Evolutionary conservation across 164 flowering plant species (phyloP).

Genomic region (Aristolochia contorta): DNA sequence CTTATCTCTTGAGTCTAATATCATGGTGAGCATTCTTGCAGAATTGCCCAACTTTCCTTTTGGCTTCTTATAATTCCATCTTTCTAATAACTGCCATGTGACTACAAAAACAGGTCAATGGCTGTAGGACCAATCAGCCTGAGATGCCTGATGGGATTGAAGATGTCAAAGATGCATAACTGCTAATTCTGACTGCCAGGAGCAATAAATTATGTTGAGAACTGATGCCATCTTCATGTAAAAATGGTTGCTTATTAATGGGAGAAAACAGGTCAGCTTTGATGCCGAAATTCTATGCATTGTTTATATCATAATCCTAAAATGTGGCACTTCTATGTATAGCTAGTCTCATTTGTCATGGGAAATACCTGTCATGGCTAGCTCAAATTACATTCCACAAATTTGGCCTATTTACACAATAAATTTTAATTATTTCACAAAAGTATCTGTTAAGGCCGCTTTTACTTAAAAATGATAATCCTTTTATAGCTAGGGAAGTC

Average conservation of each 20-base stretch:
- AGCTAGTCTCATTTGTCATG: too few relatives aligned
- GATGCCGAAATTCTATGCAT: constrained; percentile 9
- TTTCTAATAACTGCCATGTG: constrained; percentile 2
- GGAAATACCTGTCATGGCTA: too few relatives aligned
- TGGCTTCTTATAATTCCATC: not conserved
- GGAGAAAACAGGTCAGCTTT: constrained; percentile 9
- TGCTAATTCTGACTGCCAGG: constrained; percentile 12
- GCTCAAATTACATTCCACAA: too few relatives aligned
- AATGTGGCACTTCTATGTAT: too few relatives aligned
- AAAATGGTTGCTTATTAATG: constrained; percentile 4
- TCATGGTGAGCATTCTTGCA: constrained; percentile 26
- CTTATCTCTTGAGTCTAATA: constrained; percentile 24
- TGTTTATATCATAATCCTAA: too few relatives aligned
- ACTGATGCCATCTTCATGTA: constrained; percentile 12
- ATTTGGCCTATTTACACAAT: too few relatives aligned
- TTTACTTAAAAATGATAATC: too few relatives aligned
- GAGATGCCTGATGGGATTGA: constrained; percentile 24
- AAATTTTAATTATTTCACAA: too few relatives aligned
- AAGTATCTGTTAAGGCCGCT: too few relatives aligned
- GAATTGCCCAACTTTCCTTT: not conserved
- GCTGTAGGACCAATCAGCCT: constrained; percentile 19
- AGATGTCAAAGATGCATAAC: constrained; percentile 16
- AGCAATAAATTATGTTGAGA: constrained; percentile 2
- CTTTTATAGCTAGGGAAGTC: too few relatives aligned
- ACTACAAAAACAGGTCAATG: constrained; percentile 23